Evolutionary conservation across 2,329 filamentous ascomycete genomes (phyloP).

Genomic region (Sarocladium brachiariae): DNA sequence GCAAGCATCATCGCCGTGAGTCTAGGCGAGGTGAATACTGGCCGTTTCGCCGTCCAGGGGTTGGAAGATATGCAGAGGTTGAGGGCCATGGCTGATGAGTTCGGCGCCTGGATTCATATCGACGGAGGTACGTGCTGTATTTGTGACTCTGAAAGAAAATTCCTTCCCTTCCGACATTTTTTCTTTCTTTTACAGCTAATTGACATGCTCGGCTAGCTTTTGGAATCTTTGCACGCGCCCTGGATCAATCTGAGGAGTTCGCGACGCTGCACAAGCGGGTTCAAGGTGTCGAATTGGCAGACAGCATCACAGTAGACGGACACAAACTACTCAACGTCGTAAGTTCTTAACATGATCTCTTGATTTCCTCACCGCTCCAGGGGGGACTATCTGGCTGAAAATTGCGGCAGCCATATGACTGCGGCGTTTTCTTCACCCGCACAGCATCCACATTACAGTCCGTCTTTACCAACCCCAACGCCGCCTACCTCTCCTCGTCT

Average conservation of each 20-base stretch:
- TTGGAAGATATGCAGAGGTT: constrained; percentile 54
- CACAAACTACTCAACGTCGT: constrained; percentile 92
- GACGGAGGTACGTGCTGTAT: constrained; percentile 55
- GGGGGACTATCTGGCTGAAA: constrained; percentile 3
- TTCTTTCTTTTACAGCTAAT: background rate
- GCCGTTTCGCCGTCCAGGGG: constrained; percentile 61
- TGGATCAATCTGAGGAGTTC: constrained; percentile 54
- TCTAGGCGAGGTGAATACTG: constrained; percentile 86
- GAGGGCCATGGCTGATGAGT: constrained; percentile 61
- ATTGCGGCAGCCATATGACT: constrained; percentile 67
- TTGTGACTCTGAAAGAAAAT: background rate
- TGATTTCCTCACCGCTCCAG: background rate
- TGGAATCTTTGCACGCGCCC: constrained; percentile 68
- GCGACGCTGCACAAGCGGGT: constrained; percentile 39
- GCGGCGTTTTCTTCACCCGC: constrained; percentile 78
- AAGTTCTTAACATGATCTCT: too few species aligned
- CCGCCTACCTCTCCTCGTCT: constrained; percentile 66
- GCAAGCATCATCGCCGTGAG: constrained; percentile 77
- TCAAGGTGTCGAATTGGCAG: constrained; percentile 69
- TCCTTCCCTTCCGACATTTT: background rate
- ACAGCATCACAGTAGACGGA: constrained; percentile 79
- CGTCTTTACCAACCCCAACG: constrained; percentile 78
- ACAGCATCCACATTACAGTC: constrained; percentile 48
- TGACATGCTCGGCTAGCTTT: constrained; percentile 59
- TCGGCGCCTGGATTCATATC: constrained; percentile 80